Base-by-base conservation (phyloP, 2,329 filamentous ascomycete species). In the Bipolaris gigantea region DNA sequence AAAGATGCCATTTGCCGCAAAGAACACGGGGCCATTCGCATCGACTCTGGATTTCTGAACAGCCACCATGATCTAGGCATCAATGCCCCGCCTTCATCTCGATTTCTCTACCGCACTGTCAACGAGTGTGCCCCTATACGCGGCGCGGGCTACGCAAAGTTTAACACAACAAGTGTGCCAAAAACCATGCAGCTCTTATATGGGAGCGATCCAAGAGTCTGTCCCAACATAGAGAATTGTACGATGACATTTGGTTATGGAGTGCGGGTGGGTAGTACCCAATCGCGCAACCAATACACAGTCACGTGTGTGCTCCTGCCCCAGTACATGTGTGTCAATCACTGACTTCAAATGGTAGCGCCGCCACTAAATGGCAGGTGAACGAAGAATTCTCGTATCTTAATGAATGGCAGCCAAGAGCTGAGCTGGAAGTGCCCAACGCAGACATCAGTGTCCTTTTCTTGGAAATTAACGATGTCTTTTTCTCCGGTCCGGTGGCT, bases 361-460 rank as follows among this genome's bases (percentile, higher is more conserved):
- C 58, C 1, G 18, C 40, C 5, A 49, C 46, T 21, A 33, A 48
- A 42, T 46, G 43, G 43, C 32, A 46, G 11, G 9, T 25, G 19
- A 6, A 6, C 19, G 32, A 35, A 25, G 30, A 51, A 1, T 18
- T 48, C 11, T 15, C 38, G 3, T 27, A 32, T 25, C 1, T 34
- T 13, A 42, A 56, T 23, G 5, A 2, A 6, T 60, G 55, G 54
- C 16, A 35, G 7, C 69, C 73, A 2, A 67, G 72, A 25, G 58
- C 64, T 10, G 61, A 59, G 25, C 65, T 76, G 35, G 57, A 57
- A 2, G 56, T 59, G n/a, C 57, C 51, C 3, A 64, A 74, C 39
- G 66, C 67, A 7, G 73, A 76, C 41, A 47, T 70, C 11, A 60
- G 62, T 15, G 36, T 75, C 8, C 63, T 73, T 41, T 73, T 72